Percentiles rank a stretch among this genome's conserved stretches.
These are phyloP conservation scores for Vicia sativa DNA, from an alignment of 306 rosid species.

Conservation along the genomic window DNA sequence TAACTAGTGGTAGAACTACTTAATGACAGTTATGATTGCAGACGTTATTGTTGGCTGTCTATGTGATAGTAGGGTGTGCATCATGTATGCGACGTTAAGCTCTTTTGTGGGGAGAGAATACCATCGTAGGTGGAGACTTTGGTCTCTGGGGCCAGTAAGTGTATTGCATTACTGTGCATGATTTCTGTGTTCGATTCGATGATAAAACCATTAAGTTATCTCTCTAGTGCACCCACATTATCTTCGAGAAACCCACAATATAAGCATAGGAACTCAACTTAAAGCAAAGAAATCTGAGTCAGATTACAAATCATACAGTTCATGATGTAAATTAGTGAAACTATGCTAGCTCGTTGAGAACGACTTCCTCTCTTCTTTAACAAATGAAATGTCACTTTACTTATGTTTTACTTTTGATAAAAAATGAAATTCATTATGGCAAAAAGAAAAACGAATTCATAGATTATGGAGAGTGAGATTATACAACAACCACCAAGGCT, in stretches of 20 bases:
- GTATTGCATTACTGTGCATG: background rate
- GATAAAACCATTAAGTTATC: background rate
- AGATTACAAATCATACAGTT: background rate
- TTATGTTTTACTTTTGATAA: too few species aligned
- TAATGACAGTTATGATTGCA: background rate
- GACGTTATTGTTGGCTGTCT: background rate
- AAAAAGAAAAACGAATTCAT: too few species aligned
- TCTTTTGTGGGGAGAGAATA: background rate
- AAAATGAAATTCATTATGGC: too few species aligned
- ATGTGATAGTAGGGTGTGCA: background rate
- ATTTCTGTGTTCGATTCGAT: background rate
- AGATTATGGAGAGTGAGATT: too few species aligned
- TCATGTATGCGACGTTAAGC: background rate
- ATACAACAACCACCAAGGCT: too few species aligned
- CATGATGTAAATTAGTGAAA: background rate
- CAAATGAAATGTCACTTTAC: background rate
- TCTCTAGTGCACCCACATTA: background rate
- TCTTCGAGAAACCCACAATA: background rate
- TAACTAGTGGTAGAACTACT: background rate
- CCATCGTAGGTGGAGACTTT: constrained; percentile 2
- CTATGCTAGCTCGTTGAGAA: background rate
- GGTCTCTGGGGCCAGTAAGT: background rate
- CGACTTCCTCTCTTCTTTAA: background rate
- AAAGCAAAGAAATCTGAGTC: background rate
- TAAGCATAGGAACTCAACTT: background rate